A percentile compares a stretch with the other conserved stretches of the same genome.
Evolutionary conservation across 2,329 filamentous ascomycete genomes (phyloP).

Genomic region (Fragosphaeria purpurea): DNA sequence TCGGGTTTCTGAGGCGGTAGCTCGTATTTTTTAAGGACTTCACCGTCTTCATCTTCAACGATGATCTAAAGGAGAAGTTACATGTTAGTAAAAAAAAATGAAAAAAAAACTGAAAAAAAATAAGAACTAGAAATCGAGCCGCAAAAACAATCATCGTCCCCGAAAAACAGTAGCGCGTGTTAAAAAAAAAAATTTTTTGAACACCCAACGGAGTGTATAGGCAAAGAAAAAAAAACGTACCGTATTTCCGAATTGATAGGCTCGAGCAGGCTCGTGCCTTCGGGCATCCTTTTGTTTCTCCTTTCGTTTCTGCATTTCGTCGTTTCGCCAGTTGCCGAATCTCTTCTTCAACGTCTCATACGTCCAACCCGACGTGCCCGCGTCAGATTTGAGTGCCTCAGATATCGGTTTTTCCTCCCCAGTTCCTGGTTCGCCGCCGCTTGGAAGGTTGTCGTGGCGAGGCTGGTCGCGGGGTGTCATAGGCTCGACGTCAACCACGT

Average conservation of each 20-base stretch:
- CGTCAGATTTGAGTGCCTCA: constrained; percentile 18
- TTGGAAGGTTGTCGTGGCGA: neutral
- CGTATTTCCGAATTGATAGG: constrained; percentile 77
- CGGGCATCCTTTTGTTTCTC: constrained; percentile 45
- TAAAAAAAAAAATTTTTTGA: no score
- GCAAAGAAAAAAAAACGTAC: constrained; percentile 29
- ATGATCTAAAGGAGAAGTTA: constrained; percentile 44
- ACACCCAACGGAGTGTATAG: no score
- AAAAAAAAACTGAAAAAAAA: neutral
- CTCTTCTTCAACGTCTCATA: constrained; percentile 38
- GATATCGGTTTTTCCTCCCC: no score
- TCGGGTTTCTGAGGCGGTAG: constrained; percentile 47
- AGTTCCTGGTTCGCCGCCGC: no score
- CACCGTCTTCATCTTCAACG: constrained; percentile 73
- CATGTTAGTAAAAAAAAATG: neutral
- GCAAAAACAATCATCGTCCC: no score
- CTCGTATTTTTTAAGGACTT: constrained; percentile 78
- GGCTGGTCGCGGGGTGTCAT: constrained; percentile 16
- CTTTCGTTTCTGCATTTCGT: constrained; percentile 54
- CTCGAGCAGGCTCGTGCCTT: constrained; percentile 62
- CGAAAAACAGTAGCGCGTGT: no score
- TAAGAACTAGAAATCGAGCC: no score
- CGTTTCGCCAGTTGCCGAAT: constrained; percentile 42
- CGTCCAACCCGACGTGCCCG: constrained; percentile 28
- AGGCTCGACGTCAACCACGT: constrained; percentile 62